Base-by-base conservation (phyloP, 73 alveolate species). In the Paramecium octaurelia region DNA sequence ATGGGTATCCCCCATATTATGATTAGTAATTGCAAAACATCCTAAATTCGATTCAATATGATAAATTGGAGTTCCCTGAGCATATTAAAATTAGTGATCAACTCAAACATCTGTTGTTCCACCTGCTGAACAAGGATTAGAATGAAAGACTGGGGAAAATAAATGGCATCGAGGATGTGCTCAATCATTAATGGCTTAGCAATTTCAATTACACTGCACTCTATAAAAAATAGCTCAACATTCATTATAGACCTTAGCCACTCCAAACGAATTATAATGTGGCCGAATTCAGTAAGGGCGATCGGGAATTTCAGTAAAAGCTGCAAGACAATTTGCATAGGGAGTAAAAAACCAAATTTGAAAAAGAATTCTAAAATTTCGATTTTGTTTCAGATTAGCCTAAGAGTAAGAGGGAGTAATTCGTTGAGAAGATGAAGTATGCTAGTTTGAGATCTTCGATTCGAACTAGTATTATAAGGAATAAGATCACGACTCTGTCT, bases 1-100 rank as follows among this genome's bases (percentile, higher is more conserved):
- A 97, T 48, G 99, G 98, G 0, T 75, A 89, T 58, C 97, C 98
- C 31, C 99, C 99, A 4, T 96, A 86, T 88, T 96, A 95, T 71
- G 91, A 89, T 36, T 21, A 58, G 36, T 69, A 95, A 46, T 86
- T 95, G 46, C 42, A 93, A 6, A 89, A 92, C 48, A 96, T 96
- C 95, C 92, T 95, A 48, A 44, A 77, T 20, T 92, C 92, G 12
- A 95, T 96, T 11, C 85, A 85, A 24, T 73, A 93, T 12, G 95
- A 83, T 14, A 59, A 24, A 34, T 86, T 94, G 8, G 64, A 64
- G 1, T 91, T 71, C 10, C 96, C 97, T 42, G 43, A 29, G 1
- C 6, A n/a, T 20, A 68, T 73, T 6, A 27, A 85, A 34, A 34
- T 94, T 10, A 76, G 93, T 31, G 54, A 92, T 18, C 73, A 75